Evolutionary conservation across 345 rosid species (phyloP), one percentile per base, ranked within the genome.

Genomic region (Erodium maritimum): DNA sequence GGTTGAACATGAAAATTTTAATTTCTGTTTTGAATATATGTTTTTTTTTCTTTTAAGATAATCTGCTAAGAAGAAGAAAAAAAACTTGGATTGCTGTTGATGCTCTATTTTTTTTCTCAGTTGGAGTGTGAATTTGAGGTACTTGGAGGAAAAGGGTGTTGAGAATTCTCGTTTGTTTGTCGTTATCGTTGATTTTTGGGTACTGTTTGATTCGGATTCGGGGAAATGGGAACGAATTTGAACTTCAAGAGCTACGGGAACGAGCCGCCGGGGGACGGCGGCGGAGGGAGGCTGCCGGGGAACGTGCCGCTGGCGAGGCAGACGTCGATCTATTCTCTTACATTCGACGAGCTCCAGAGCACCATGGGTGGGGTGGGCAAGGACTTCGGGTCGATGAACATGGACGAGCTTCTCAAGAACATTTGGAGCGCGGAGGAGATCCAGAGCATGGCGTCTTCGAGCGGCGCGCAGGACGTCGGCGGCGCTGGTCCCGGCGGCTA

Each of bases 301-400:
- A 52, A 17, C 61, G 59, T 65, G n/a, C 67, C 70, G 55, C 66
- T 93, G 73, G 23, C 80, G 11, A 68, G 99, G 33, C 90, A 93
- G 70, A 16, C 86, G 17, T 93, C 99, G 3, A 69, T 93, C 76
- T 93, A 85, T 63, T 74, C 96, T 5, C 73, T 93, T 61, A 93
- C 97, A 3, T 89, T 93, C 57, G 99, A 87, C 24, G 99, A 89
- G 77, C 79, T 89, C 64, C 99, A 89, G 67, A 87, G 66, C 84
- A 71, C 87, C 1, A 65, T 85, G 69, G 94, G 88, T 14, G 83
- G 80, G 22, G 21, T 58, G 33, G 82, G 86, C 19, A 93, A 89
- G 63, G 97, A 89, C 53, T 93, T 89, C 65, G 99, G 97, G 59
- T 89, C 96, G 11, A 90, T 93, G 97, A 93, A 93, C 69, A 90